Percentiles rank a stretch among this genome's conserved stretches.
These are phyloP conservation scores for Colletotrichum cereale DNA, from an alignment of 2,329 filamentous ascomycete genomes.

Conservation along the genomic window DNA sequence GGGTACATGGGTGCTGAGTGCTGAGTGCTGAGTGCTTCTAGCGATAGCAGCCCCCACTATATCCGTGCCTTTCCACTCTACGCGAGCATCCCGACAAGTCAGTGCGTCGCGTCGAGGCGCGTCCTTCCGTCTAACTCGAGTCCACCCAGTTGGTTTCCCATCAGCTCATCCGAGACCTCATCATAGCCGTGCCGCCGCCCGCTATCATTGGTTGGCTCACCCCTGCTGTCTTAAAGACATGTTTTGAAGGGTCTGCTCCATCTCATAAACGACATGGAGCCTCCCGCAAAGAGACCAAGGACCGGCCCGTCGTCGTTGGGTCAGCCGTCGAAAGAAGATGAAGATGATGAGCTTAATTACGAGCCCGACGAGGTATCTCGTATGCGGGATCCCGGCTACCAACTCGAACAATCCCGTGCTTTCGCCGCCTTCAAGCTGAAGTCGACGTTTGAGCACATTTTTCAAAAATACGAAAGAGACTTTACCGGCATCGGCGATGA, in stretches of 20 bases:
- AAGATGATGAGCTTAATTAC: conserved; percentile 62
- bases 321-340: conserved; percentile 52
- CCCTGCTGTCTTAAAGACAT: neutral
- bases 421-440: conserved; percentile 80
- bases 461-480: conserved; percentile 87
- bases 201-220: neutral
- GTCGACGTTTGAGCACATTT: conserved; percentile 88
- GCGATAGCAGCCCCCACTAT: conserved; percentile 14
- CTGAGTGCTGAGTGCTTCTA: neutral
- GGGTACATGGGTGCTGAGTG: no score
- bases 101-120: conserved; percentile 21
- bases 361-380: conserved; percentile 61
- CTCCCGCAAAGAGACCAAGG: conserved; percentile 70
- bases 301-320: conserved; percentile 57
- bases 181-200: neutral
- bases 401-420: conserved; percentile 72
- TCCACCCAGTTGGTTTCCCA: conserved; percentile 6
- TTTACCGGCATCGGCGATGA: conserved; percentile 89
- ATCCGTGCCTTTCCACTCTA: conserved; percentile 32
- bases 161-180: conserved; percentile 1
- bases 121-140: conserved; percentile 15
- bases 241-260: neutral
- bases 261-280: conserved; percentile 62
- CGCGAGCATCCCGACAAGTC: conserved; percentile 5
- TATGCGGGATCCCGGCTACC: conserved; percentile 65